A percentile compares a stretch with the other conserved stretches of the same genome.
Conservation (phyloP, 2,329 filamentous ascomycete genomes). For the Thielaviopsis populi region DNA sequence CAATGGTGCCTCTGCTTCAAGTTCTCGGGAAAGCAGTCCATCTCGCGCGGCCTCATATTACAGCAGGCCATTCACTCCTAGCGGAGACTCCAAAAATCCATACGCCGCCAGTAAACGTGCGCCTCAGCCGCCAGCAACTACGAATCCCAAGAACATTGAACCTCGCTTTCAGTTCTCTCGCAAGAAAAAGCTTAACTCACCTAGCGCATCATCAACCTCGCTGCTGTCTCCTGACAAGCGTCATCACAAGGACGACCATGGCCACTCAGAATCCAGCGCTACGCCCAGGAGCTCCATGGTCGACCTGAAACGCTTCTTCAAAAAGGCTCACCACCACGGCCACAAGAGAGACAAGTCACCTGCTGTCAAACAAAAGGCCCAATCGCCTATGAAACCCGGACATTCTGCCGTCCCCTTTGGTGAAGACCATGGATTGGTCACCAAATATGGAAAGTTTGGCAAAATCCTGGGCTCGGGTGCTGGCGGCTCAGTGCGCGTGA, state of each 20-base stretch:
- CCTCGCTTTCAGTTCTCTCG: slow-evolving; percentile 70
- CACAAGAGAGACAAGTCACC: slow-evolving; percentile 46
- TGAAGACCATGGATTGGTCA: slow-evolving; percentile 78
- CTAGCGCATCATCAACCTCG: slow-evolving; percentile 36
- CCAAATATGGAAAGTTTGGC: slow-evolving; percentile 91
- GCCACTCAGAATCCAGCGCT: slow-evolving; percentile 20
- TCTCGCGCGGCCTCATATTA: slow-evolving; percentile 49
- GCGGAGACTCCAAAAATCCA: slow-evolving; percentile 66
- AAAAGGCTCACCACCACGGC: slow-evolving; percentile 44
- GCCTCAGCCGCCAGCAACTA: slow-evolving; percentile 44
- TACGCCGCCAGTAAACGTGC: slow-evolving; percentile 71
- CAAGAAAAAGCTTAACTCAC: slow-evolving; percentile 51
- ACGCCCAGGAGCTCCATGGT: slow-evolving; percentile 63
- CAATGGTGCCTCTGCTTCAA: slow-evolving; percentile 37
- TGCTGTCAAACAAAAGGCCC: slow-evolving; percentile 51
- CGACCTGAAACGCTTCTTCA: slow-evolving; percentile 94
- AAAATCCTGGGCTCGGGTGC: slow-evolving; percentile 88
- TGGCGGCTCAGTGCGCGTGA: slow-evolving; percentile 81
- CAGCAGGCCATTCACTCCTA: slow-evolving; percentile 61
- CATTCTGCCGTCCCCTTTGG: slow-evolving; percentile 55
- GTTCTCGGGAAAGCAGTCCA: slow-evolving; percentile 48
- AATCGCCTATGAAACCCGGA: slow-evolving; percentile 37
- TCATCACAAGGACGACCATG: slow-evolving; percentile 12
- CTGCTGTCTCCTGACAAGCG: slow-evolving; percentile 37
- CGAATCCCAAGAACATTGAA: slow-evolving; percentile 45